Conservation (phyloP, 2,329 filamentous ascomycete species). For the Sclerotiophoma versabilis region DNA sequence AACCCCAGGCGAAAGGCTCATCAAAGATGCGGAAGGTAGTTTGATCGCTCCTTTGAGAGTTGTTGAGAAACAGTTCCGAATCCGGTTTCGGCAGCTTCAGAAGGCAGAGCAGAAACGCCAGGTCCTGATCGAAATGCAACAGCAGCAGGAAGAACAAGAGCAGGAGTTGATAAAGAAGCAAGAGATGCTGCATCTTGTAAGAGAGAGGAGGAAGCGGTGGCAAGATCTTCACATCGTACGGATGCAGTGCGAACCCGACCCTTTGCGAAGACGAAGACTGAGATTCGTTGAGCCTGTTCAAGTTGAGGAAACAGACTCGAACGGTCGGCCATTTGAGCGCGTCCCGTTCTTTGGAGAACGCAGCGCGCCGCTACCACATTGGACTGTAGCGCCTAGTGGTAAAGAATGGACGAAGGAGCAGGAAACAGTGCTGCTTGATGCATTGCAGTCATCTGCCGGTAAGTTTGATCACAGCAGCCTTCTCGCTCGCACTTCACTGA, state of each 20-base stretch:
- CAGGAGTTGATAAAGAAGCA: constrained; percentile 7
- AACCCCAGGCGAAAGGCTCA: constrained; percentile 26
- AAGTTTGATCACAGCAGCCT: constrained; percentile 6
- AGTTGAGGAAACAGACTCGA: constrained; percentile 45
- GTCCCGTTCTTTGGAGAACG: constrained; percentile 47
- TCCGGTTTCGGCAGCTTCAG: constrained; percentile 14
- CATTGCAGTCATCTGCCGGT: constrained; percentile 36
- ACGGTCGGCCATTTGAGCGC: constrained; percentile 51
- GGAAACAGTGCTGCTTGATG: constrained; percentile 42
- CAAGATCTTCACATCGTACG: constrained; percentile 38
- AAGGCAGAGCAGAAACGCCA: constrained; percentile 9
- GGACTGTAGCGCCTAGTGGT: constrained; percentile 15
- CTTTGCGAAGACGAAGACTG: constrained; percentile 15
- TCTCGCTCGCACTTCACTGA: not conserved
- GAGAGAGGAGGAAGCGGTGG: constrained; percentile 34
- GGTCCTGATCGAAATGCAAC: constrained; percentile 8
- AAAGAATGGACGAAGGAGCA: constrained; percentile 44
- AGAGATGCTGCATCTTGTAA: not conserved
- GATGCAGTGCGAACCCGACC: constrained; percentile 35
- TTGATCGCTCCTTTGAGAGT: constrained; percentile 39
- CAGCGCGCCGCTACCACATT: constrained; percentile 26
- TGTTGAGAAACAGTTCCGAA: constrained; percentile 11
- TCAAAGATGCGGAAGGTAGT: constrained; percentile 30
- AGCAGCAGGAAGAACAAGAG: constrained; percentile 12
- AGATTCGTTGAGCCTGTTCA: constrained; percentile 22